These are phyloP conservation scores for Medicago arabica DNA, from an alignment of 306 rosid species.

Conservation along the genomic window DNA sequence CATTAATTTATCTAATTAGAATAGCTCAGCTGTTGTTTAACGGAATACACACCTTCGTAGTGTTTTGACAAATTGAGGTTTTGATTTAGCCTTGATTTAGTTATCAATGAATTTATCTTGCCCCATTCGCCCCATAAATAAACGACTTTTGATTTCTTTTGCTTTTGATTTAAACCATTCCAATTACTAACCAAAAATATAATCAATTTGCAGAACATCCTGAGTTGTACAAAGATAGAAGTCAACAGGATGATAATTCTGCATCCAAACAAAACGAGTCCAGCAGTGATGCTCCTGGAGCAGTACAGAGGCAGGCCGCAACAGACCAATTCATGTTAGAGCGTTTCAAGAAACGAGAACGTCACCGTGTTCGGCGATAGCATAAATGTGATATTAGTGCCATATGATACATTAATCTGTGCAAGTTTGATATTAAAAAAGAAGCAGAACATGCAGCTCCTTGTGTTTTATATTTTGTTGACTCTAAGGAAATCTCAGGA, in stretches of 20 bases:
- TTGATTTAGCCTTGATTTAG: constrained; percentile 4
- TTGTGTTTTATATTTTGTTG: not conserved
- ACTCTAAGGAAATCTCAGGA: not conserved
- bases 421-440: constrained; percentile 23
- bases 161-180: constrained; percentile 13
- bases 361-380: constrained; percentile 85
- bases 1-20: not conserved
- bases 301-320: constrained; percentile 93
- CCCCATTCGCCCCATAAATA: not conserved
- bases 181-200: constrained; percentile 34
- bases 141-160: constrained; percentile 5
- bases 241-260: constrained; percentile 63
- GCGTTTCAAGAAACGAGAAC: constrained; percentile 96
- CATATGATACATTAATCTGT: not conserved
- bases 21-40: not conserved
- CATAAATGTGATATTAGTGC: constrained; percentile 33
- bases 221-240: constrained; percentile 87
- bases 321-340: constrained; percentile 93
- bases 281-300: constrained; percentile 63
- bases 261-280: constrained; percentile 67
- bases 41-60: not conserved
- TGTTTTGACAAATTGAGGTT: not conserved
- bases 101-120: constrained; percentile 29
- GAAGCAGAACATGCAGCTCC: constrained; percentile 22
- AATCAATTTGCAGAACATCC: constrained; percentile 80